phyloP scores from a whole-genome alignment of 2,329 filamentous ascomycete genomes.

The Aspergillus sojae region DNA sequence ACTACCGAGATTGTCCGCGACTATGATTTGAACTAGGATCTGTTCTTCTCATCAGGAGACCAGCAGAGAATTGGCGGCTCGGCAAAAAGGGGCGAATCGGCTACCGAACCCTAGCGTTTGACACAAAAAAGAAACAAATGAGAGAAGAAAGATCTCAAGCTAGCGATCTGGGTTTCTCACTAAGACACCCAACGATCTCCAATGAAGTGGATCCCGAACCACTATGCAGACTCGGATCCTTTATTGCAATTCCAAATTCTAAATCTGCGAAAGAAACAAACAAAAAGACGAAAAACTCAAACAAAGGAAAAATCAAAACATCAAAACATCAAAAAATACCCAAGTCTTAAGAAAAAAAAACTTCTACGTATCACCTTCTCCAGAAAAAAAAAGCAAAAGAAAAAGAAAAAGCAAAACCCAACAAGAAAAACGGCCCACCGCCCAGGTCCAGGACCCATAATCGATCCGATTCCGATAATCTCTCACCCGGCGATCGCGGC shows the following conservation, averaged over 20 bases:
- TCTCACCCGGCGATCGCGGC: conserved; percentile 14
- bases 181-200: background rate
- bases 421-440: background rate
- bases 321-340: background rate
- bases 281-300: background rate
- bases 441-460: background rate
- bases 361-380: background rate
- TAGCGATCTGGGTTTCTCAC: background rate
- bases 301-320: background rate
- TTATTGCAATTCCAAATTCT: background rate
- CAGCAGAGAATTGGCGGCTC: background rate
- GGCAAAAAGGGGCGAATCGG: background rate
- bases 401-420: background rate
- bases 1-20: background rate
- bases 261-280: background rate
- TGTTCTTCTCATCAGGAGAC: background rate
- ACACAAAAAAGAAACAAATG: background rate
- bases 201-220: background rate
- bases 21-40: background rate
- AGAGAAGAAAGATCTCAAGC: background rate
- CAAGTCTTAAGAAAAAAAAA: too few species aligned
- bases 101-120: background rate
- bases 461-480: conserved; percentile 8
- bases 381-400: background rate
- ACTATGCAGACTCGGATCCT: background rate